These are phyloP conservation scores for Eutypa lata DNA, from an alignment of 2,329 filamentous ascomycete species.

Conservation along the genomic window DNA sequence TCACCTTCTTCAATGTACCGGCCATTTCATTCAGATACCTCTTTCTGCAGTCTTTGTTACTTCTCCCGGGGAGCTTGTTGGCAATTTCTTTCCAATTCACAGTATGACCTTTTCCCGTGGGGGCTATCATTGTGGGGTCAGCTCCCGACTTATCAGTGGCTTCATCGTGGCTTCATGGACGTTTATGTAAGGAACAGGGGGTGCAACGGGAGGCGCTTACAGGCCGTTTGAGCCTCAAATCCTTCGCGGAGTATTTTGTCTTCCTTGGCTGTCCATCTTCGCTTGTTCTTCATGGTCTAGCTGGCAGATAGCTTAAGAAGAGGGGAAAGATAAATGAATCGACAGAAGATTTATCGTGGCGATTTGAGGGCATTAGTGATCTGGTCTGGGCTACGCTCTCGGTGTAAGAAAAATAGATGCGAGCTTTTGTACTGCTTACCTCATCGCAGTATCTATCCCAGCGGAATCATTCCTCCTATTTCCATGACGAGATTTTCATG, in stretches of 20 bases:
- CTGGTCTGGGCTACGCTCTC: background rate
- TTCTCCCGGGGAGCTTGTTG: background rate
- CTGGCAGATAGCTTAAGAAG: background rate
- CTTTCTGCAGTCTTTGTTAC: constrained; percentile 1
- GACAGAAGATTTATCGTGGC: background rate
- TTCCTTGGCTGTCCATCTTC: constrained; percentile 1
- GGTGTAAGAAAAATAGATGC: background rate
- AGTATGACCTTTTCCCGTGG: constrained; percentile 2
- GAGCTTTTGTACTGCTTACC: background rate
- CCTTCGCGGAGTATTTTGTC: constrained; percentile 1
- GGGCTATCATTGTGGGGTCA: background rate
- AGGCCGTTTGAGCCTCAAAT: background rate
- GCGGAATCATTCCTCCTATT: no score
- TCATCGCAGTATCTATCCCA: background rate
- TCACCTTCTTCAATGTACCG: constrained; percentile 1
- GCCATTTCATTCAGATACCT: constrained; percentile 2
- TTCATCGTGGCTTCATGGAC: no score
- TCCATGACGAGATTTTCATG: background rate
- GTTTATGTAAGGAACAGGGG: background rate
- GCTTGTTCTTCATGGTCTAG: constrained; percentile 1
- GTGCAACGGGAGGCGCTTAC: background rate
- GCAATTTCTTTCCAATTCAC: constrained; percentile 4
- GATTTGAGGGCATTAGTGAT: background rate
- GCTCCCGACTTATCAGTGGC: background rate
- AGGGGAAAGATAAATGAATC: background rate